Conservation (phyloP, 805 yeast genomes). For the Yarrowia sp. region DNA sequence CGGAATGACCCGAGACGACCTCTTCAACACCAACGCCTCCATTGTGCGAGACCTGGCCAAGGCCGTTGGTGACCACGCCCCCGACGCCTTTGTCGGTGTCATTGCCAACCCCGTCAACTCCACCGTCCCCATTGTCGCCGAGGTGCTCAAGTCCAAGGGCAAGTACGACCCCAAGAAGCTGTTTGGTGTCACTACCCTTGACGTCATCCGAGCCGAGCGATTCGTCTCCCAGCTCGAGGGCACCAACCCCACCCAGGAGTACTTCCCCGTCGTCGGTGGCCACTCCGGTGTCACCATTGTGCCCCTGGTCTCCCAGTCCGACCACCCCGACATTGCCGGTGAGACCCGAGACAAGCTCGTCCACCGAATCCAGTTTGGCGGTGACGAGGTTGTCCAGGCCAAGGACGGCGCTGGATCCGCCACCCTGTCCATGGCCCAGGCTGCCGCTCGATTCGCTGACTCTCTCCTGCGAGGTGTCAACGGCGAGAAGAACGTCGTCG, state of each 20-base stretch:
- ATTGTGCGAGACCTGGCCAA: conserved; percentile 71
- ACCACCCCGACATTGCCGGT: conserved; percentile 41
- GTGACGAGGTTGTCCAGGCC: conserved; percentile 95
- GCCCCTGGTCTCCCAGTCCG: conserved; percentile 60
- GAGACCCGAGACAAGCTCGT: conserved; percentile 54
- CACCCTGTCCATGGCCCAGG: conserved; percentile 92
- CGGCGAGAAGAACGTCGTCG: conserved; percentile 46
- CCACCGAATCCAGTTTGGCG: conserved; percentile 91
- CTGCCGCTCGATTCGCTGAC: conserved; percentile 79
- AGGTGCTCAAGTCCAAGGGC: conserved; percentile 64
- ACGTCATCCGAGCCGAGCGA: conserved; percentile 81
- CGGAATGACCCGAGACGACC: conserved; percentile 90
- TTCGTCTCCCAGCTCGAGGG: conserved; percentile 40
- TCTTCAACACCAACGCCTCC: conserved; percentile 77
- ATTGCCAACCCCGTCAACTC: conserved; percentile 95
- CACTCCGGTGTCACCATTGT: conserved; percentile 95
- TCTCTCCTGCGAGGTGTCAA: conserved; percentile 45
- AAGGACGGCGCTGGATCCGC: conserved; percentile 95
- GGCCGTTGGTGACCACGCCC: conserved; percentile 68
- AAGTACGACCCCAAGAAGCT: conserved; percentile 68
- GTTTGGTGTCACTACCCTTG: conserved; percentile 87
- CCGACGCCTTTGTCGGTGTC: conserved; percentile 71
- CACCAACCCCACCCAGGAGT: conserved; percentile 46
- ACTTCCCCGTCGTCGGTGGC: conserved; percentile 82
- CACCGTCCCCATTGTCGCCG: conserved; percentile 84